Evolutionary conservation across 257 asterid species (phyloP).

Genomic region (Handroanthus guayacan): DNA sequence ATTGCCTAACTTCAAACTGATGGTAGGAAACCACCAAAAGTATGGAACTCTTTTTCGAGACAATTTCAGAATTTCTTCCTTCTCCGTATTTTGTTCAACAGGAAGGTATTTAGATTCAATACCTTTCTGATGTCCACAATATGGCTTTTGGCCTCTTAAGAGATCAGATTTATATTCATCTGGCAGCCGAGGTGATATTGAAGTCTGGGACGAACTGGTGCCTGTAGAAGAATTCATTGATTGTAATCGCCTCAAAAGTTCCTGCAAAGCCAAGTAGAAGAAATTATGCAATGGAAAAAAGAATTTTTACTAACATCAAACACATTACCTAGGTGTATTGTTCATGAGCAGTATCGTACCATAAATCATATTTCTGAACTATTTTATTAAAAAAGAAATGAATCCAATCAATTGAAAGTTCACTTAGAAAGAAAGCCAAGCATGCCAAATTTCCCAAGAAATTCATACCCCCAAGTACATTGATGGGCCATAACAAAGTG

Average conservation of each 20-base stretch:
- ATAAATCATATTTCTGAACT: neutral
- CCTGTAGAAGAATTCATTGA: conserved; percentile 56
- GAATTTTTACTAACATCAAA: conserved; percentile 28
- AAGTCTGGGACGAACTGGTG: conserved; percentile 55
- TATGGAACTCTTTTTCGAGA: conserved; percentile 55
- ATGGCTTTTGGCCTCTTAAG: conserved; percentile 41
- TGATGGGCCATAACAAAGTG: conserved; percentile 31
- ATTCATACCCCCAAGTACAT: neutral
- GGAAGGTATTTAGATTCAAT: conserved; percentile 40
- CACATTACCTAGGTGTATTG: neutral
- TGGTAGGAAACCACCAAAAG: conserved; percentile 72
- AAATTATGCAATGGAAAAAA: neutral
- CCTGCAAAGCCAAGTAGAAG: conserved; percentile 53
- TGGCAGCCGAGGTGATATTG: conserved; percentile 47
- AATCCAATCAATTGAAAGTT: neutral
- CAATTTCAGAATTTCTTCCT: conserved; percentile 61
- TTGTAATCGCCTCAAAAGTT: conserved; percentile 73
- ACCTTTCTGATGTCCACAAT: conserved; percentile 43
- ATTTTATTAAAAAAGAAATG: neutral
- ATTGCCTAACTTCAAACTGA: conserved; percentile 68
- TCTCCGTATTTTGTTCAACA: conserved; percentile 43
- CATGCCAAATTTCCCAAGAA: neutral
- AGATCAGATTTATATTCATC: conserved; percentile 45
- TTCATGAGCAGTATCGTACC: neutral
- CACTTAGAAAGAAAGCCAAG: conserved; percentile 20